Evolutionary conservation across 257 asterid genomes (phyloP), one percentile per base, ranked within the genome.

Genomic region (Gynochthodes officinalis): DNA sequence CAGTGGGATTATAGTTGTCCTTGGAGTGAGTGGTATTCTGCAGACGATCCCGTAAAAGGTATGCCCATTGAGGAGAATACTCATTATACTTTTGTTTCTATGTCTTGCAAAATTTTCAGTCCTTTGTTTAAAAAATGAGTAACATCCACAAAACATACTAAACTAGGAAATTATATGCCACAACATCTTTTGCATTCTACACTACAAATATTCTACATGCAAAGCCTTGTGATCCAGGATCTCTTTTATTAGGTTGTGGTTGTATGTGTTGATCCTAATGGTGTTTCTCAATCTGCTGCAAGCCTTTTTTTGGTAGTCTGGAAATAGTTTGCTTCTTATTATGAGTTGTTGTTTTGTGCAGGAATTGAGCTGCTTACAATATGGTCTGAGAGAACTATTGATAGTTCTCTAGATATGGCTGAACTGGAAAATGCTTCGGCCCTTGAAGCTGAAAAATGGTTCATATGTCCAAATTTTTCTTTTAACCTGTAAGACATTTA

Each of bases 11-110:
- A 87, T 70, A 86, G 80, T 79, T 88, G 87, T 80, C 92, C 96
- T 82, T 92, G 98, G 98, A 90, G 96, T 82, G 93, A 92, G 87
- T 92, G 98, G 98, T 92, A 90, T 78, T 82, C 96, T 50, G 94
- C 92, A 30, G 98, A 92, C 81, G 96, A 90, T 83, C 98, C 96
- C 53, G 80, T 90, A 72, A 92, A 80, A 84, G 98, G 98, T 88
- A 73, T 81, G 67, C 74, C 28, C 64, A 33, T 69, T 79, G 70
- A 63, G 77, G 69, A 77, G 73, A 58, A 40, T 69, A 52, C 39
- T 27, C 18, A 39, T 49, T 49, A 18, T 61, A 60, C 28, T 67
- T 46, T 43, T 40, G 33, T 64, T 32, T 50, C n/a, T 61, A 54
- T 69, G 33, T 16, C 13, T 28, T 2, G 65, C n/a, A 53, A 19